Base-by-base conservation (phyloP, 2,329 filamentous ascomycete species). In the Cladosporium cucumerinum region DNA sequence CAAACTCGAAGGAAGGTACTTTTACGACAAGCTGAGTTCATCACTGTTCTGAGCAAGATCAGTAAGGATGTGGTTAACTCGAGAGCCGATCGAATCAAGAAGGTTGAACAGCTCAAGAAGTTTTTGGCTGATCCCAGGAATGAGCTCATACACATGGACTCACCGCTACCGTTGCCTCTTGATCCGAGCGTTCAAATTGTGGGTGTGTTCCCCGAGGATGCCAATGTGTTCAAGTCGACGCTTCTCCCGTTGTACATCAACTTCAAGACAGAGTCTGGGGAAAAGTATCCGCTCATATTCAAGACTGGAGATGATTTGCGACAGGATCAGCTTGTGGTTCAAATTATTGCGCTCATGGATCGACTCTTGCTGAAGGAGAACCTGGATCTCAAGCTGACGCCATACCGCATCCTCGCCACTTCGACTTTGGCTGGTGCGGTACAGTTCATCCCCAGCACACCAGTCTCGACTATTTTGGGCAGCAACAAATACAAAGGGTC, bases 331-430 rank as follows among this genome's bases (percentile, higher is more conserved):
- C 86, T 99, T 2, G 94, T 99, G 39, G 96, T 99, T 63, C 95
- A 92, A 73, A 98, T 98, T 73, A 97, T 99, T 76, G 96, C 92
- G 0, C 85, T 99, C 18, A 99, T 99, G 95, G 95, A 99, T 73
- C 91, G 94, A 65, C 86, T 99, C 1, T 84, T 99, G 5, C 91
- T 92, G 66, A 97, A 98, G 74, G 95, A 99, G 75, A 98, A 99
- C 67, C 83, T 99, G 11, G 95, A 99, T 74, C 84, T 99, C 52
- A 97, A 96, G 74, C 84, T 99, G 1, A 94, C 94, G 0, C 95
- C 95, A 0, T 99, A 99, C 81, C 94, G 94, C 72, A 97, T 98
- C 68, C 86, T 99, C 10, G 95, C 95, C 0, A 99, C 95, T 2
- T 93, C 92, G 67, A 91, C 92, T 11, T 90, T 87, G 0, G 93